Evolutionary conservation across 129 eudicot genomes (phyloP).

Genomic region (Artemisia annua): DNA sequence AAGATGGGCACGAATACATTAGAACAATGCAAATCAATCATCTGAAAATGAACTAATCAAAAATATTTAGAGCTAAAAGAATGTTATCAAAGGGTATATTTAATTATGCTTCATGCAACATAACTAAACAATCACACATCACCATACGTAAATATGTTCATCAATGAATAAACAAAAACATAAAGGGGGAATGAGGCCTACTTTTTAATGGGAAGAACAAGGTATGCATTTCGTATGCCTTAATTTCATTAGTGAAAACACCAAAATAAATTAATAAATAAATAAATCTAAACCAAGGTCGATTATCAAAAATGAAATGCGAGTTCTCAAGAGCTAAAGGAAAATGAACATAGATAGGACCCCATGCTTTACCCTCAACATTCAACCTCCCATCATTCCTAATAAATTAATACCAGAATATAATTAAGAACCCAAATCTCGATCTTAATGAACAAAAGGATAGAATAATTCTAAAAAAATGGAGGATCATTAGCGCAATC

Average conservation of each 20-base stretch:
- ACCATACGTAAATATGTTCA: not conserved
- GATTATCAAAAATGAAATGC: slow-evolving; percentile 24
- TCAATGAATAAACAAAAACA: not conserved
- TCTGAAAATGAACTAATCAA: slow-evolving; percentile 22
- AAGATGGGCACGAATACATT: slow-evolving; percentile 27
- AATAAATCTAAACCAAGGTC: slow-evolving; percentile 14
- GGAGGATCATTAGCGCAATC: slow-evolving; percentile 51
- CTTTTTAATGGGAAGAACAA: slow-evolving; percentile 66
- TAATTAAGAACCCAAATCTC: slow-evolving; percentile 14
- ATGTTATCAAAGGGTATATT: not conserved
- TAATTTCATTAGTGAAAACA: slow-evolving; percentile 56
- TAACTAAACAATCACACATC: not conserved
- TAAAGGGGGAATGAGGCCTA: slow-evolving; percentile 20
- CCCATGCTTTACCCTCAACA: slow-evolving; percentile 56
- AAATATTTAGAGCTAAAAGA: not conserved
- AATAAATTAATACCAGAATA: slow-evolving; percentile 13
- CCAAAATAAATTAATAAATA: not conserved
- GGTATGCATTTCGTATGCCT: slow-evolving; percentile 65
- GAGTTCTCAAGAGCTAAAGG: slow-evolving; percentile 26
- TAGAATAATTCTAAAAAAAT: not conserved
- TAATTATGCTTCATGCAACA: not conserved
- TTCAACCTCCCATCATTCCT: slow-evolving; percentile 39
- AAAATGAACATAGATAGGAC: slow-evolving; percentile 43
- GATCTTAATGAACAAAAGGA: slow-evolving; percentile 8
- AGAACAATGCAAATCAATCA: slow-evolving; percentile 30